Evolutionary conservation across 192 early-diverging fungal species (phyloP).

Genomic region (Coemansia sp.): DNA sequence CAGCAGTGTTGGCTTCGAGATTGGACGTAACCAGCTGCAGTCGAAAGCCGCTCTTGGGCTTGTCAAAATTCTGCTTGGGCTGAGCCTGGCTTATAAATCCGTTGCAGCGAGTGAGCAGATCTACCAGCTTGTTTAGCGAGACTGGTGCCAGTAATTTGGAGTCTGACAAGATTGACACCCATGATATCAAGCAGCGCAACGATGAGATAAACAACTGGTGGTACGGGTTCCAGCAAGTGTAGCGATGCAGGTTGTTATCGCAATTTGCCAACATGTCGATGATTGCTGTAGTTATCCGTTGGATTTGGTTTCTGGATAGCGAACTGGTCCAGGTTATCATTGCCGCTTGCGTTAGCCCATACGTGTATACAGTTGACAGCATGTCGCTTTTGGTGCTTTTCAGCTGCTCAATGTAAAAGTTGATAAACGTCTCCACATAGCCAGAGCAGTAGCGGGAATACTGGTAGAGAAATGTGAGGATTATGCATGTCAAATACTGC

Average conservation of each 20-base stretch:
- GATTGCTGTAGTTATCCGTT: slow-evolving; percentile 12
- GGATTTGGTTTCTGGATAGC: slow-evolving; percentile 6
- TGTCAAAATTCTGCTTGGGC: neutral
- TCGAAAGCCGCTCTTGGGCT: slow-evolving; percentile 12
- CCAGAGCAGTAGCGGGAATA: slow-evolving; percentile 28
- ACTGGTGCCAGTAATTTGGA: slow-evolving; percentile 1
- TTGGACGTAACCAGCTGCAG: slow-evolving; percentile 23
- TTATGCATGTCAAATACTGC: slow-evolving; percentile 25
- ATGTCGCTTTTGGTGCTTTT: slow-evolving; percentile 15
- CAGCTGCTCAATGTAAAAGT: slow-evolving; percentile 30
- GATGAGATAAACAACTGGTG: slow-evolving; percentile 49
- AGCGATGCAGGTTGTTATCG: slow-evolving; percentile 23
- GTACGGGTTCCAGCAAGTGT: slow-evolving; percentile 34
- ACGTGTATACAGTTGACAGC: slow-evolving; percentile 19
- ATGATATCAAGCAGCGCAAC: slow-evolving; percentile 35
- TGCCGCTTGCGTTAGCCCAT: slow-evolving; percentile 30
- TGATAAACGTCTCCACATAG: slow-evolving; percentile 21
- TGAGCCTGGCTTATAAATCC: slow-evolving; percentile 10
- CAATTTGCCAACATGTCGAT: slow-evolving; percentile 18
- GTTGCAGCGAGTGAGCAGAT: slow-evolving; percentile 32
- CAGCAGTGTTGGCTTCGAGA: neutral
- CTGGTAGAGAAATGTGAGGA: slow-evolving; percentile 34
- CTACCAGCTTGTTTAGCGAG: slow-evolving; percentile 8
- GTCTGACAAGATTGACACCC: slow-evolving; percentile 19
- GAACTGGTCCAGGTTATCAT: slow-evolving; percentile 23